Base-by-base conservation (phyloP, 2,329 filamentous ascomycete genomes). In the Coniochaeta pulveracea region DNA sequence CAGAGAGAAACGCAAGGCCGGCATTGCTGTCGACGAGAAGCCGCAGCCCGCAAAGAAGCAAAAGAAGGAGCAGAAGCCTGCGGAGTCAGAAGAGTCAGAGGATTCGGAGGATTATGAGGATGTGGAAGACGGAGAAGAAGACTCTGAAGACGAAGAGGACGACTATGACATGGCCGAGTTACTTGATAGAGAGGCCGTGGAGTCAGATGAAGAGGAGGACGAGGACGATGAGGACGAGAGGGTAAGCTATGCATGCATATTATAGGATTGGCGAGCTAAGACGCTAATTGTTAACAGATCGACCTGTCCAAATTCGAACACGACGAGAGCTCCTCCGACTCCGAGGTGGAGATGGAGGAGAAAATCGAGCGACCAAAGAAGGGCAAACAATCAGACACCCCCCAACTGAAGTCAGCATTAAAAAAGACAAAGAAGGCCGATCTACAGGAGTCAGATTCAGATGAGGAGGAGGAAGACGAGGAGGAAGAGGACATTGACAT, bases 401-500 rank as follows among this genome's bases (percentile, higher is more conserved):
- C 36, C 40, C 66, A 62, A 50, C 56, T 33, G 42, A 57, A 46
- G 19, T 21, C 41, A 10, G 44, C 47, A 22, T 45, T 47, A 34
- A 36, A 40, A 34, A 42, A 35, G 15, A 42, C 45, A 19, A 18
- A 38, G 11, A 40, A 44, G 19, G 41, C 52, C 19, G 47, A 52
- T 9, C 47, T 51, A 12, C 47, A 54, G 4, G 48, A 49, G 6
- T 57, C 33, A 9, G 33, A 27, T 49, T 72, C 76, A 0, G 72
- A 75, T 0, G 73, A 79, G 0, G 78, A 78, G 2, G 76, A 80
- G 1, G 80, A 82, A 15, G 81, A 86, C 4, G 83, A 89, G 27
- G 85, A 91, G 43, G 86, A 95, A 27, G 80, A 88, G 4, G 73
- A 94, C 42, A 93, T 85, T 19, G 88, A 95, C 47, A 77, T 91